These are phyloP conservation scores for Monosporascus sp. DNA, from an alignment of 2,329 filamentous ascomycete genomes.

Conservation along the genomic window DNA sequence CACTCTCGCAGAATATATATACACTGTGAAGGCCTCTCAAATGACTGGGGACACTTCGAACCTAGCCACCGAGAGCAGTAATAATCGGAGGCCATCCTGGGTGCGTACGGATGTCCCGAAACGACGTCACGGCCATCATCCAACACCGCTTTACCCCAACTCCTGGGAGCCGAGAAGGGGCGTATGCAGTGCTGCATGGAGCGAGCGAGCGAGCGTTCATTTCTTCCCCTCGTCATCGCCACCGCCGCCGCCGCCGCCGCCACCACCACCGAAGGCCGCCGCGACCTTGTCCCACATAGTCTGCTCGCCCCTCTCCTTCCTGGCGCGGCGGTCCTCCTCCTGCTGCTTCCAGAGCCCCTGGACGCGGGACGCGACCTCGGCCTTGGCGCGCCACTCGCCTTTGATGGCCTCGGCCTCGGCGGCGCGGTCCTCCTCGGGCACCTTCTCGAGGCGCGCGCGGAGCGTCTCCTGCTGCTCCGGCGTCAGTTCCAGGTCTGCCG, in stretches of 20 bases:
- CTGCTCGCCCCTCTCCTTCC: conserved; percentile 51
- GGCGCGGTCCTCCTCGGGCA: conserved; percentile 52
- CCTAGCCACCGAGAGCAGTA: too few species aligned
- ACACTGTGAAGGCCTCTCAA: too few species aligned
- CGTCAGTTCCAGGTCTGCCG: conserved; percentile 26
- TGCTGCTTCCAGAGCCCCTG: conserved; percentile 52
- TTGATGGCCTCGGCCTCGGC: conserved; percentile 60
- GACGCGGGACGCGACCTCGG: conserved; percentile 53
- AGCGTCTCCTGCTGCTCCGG: conserved; percentile 46
- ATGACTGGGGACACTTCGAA: too few species aligned
- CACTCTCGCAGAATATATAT: too few species aligned
- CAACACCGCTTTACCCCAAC: too few species aligned
- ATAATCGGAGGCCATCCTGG: too few species aligned
- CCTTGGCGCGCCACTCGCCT: conserved; percentile 56
- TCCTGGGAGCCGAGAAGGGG: too few species aligned
- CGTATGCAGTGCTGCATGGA: too few species aligned
- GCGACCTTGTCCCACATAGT: conserved; percentile 37
- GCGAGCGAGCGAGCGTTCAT: not conserved
- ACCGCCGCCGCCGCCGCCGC: conserved; percentile 3
- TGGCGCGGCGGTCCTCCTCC: conserved; percentile 45
- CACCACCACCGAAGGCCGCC: conserved; percentile 18
- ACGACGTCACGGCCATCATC: too few species aligned
- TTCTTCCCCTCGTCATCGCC: conserved; percentile 13
- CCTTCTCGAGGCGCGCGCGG: conserved; percentile 51
- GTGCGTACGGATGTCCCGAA: too few species aligned